These are phyloP conservation scores for Scytalidium lignicola DNA, from an alignment of 2,329 filamentous ascomycete species.

Conservation along the genomic window DNA sequence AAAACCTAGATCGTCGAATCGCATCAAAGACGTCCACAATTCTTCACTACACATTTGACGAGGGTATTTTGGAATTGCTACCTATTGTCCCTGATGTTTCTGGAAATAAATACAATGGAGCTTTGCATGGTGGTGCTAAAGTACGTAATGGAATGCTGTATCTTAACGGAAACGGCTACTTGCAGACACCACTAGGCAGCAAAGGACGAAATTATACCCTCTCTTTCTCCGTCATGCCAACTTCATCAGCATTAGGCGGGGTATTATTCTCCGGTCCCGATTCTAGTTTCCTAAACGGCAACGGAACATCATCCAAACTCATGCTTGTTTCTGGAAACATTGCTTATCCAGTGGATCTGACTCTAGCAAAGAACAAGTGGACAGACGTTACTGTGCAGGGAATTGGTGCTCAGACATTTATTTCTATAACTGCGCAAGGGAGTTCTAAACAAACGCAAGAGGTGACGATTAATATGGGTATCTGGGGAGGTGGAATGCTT, in stretches of 20 bases:
- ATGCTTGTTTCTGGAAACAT: constrained; percentile 32
- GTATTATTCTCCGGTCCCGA: constrained; percentile 35
- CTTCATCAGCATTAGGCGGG: constrained; percentile 24
- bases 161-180: constrained; percentile 28
- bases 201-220: constrained; percentile 53
- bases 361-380: constrained; percentile 30
- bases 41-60: constrained; percentile 27
- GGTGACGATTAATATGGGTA: constrained; percentile 2
- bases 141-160: constrained; percentile 32
- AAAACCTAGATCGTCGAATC: constrained; percentile 41
- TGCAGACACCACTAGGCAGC: constrained; percentile 33
- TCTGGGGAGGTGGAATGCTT: constrained; percentile 2
- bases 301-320: constrained; percentile 25
- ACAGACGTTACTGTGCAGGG: constrained; percentile 29
- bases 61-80: constrained; percentile 2
- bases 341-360: constrained; percentile 32
- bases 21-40: constrained; percentile 30
- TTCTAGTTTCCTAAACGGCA: constrained; percentile 32
- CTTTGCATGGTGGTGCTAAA: constrained; percentile 25
- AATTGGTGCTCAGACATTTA: constrained; percentile 29
- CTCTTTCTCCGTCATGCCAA: constrained; percentile 33
- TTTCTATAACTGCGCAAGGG: constrained; percentile 10
- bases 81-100: constrained; percentile 28
- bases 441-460: background rate
- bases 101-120: constrained; percentile 33